phyloP scores from a whole-genome alignment of 495 filamentous ascomycete species.

The Tuber microsphaerosporum region DNA sequence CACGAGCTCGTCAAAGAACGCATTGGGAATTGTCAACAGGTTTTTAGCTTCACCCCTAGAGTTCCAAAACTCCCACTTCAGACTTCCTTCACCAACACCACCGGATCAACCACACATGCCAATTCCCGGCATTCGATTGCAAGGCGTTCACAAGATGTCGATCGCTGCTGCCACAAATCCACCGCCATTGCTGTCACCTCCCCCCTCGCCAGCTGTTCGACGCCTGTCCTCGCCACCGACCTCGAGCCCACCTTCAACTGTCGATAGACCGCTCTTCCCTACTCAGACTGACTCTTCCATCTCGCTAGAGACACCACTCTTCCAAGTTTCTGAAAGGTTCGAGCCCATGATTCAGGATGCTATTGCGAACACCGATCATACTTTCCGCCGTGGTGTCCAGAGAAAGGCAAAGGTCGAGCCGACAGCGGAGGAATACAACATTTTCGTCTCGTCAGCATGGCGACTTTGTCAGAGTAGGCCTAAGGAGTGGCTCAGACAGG shows the following conservation, averaged over 20 bases:
- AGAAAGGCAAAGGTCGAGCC: constrained; percentile 31
- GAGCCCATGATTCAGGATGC: constrained; percentile 39
- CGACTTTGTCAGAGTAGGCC: constrained; percentile 38
- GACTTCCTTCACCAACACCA: constrained; percentile 40
- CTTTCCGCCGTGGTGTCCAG: constrained; percentile 1
- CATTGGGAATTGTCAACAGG: constrained; percentile 26
- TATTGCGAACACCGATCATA: constrained; percentile 14
- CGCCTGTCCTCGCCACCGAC: constrained; percentile 30
- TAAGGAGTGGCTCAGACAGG: constrained; percentile 36
- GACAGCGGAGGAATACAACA: constrained; percentile 37
- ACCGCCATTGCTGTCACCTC: constrained; percentile 34
- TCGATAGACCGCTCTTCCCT: constrained; percentile 30
- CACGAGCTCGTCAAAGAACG: constrained; percentile 38
- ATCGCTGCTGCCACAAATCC: constrained; percentile 40
- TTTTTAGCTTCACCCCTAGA: constrained; percentile 41
- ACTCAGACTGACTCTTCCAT: constrained; percentile 29
- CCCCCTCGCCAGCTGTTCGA: constrained; percentile 36
- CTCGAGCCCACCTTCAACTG: constrained; percentile 23
- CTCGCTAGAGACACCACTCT: constrained; percentile 39
- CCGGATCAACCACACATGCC: constrained; percentile 25
- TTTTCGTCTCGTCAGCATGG: constrained; percentile 40
- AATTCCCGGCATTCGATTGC: constrained; percentile 37
- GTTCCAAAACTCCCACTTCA: constrained; percentile 27
- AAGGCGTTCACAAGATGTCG: constrained; percentile 40
- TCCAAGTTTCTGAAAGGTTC: constrained; percentile 37